Evolutionary conservation across 306 rosid species (phyloP).

Genomic region (Glycine latifolia): DNA sequence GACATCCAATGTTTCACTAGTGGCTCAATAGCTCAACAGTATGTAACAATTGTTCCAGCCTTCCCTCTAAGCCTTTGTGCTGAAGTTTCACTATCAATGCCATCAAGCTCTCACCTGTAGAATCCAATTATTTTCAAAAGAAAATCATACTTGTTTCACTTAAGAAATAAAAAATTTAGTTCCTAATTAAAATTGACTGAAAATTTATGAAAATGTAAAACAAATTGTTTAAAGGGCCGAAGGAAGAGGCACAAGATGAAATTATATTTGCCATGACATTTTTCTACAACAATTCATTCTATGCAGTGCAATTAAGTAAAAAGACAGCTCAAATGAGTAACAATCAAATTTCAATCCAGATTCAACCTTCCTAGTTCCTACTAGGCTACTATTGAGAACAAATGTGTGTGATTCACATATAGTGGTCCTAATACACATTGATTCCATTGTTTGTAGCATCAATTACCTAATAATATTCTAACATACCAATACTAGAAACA

Average conservation of each 20-base stretch:
- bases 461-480: too few species aligned
- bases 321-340: too few species aligned
- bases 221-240: background rate
- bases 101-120: slow-evolving; percentile 84
- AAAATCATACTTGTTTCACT: slow-evolving; percentile 21
- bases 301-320: too few species aligned
- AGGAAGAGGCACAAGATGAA: slow-evolving; percentile 7
- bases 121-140: slow-evolving; percentile 39
- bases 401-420: too few species aligned
- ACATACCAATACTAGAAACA: too few species aligned
- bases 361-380: too few species aligned
- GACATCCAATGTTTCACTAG: slow-evolving; percentile 15
- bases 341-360: too few species aligned
- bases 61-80: slow-evolving; percentile 88
- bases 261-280: background rate
- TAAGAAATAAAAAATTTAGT: background rate
- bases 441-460: too few species aligned
- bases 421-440: too few species aligned
- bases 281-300: slow-evolving; percentile 14
- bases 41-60: slow-evolving; percentile 86
- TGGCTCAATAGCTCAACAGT: slow-evolving; percentile 40
- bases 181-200: background rate
- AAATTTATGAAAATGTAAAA: background rate
- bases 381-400: too few species aligned
- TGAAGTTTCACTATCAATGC: slow-evolving; percentile 82